phyloP scores from a whole-genome alignment of 2,329 filamentous ascomycete species.

The Talaromyces sp. region DNA sequence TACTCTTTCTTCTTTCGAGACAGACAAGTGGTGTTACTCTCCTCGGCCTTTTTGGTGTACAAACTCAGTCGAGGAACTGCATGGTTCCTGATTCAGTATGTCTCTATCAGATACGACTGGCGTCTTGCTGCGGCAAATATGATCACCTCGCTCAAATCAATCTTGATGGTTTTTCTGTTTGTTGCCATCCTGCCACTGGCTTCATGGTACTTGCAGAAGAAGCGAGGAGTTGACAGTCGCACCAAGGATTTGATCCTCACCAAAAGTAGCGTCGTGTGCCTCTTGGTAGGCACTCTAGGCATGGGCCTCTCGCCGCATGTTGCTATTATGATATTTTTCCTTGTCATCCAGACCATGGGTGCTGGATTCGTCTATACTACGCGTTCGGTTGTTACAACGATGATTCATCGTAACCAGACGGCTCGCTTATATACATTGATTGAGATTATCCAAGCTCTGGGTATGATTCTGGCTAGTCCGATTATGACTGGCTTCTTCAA shows the following conservation, averaged over 20 bases:
- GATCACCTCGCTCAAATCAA: slow-evolving; percentile 44
- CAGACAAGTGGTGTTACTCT: slow-evolving; percentile 38
- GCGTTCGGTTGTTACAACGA: slow-evolving; percentile 44
- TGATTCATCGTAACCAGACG: slow-evolving; percentile 45
- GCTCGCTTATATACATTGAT: slow-evolving; percentile 48
- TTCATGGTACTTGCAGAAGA: slow-evolving; percentile 34
- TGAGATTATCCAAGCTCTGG: slow-evolving; percentile 45
- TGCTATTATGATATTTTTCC: slow-evolving; percentile 38
- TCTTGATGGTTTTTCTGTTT: slow-evolving; percentile 45
- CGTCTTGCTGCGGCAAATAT: slow-evolving; percentile 41
- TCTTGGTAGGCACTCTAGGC: slow-evolving; percentile 41
- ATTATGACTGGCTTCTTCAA: slow-evolving; percentile 44
- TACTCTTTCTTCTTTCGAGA: slow-evolving; percentile 40
- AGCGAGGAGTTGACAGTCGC: slow-evolving; percentile 32
- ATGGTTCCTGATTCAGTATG: slow-evolving; percentile 48
- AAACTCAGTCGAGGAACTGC: slow-evolving; percentile 45
- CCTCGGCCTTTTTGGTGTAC: slow-evolving; percentile 46
- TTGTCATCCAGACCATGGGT: slow-evolving; percentile 46
- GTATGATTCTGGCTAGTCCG: slow-evolving; percentile 45
- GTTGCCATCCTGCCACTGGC: slow-evolving; percentile 42
- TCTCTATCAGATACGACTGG: slow-evolving; percentile 49
- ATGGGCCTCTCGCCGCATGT: slow-evolving; percentile 44
- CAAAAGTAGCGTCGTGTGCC: slow-evolving; percentile 42
- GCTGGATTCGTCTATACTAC: slow-evolving; percentile 46
- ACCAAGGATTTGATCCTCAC: slow-evolving; percentile 45